A percentile compares a stretch with the other conserved stretches of the same genome.
These are phyloP conservation scores for Euphorbia corollata DNA, from an alignment of 441 rosid species.

Conservation along the genomic window DNA sequence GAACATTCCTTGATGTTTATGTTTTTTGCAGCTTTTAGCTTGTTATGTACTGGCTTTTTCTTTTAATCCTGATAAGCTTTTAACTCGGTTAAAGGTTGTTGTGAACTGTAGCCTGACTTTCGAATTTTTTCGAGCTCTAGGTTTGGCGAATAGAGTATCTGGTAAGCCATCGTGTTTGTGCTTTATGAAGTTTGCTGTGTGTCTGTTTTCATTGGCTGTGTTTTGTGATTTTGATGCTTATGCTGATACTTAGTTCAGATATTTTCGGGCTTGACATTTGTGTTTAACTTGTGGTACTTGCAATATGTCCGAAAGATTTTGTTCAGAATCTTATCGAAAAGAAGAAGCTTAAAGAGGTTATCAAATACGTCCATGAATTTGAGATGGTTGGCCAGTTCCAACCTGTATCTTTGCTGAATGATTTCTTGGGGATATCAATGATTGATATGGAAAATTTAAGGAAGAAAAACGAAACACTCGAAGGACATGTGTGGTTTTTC, in stretches of 20 bases:
- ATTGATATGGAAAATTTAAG: neutral
- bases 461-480: conserved; percentile 13
- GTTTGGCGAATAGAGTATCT: conserved; percentile 21
- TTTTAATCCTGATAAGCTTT: conserved; percentile 28
- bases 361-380: conserved; percentile 28
- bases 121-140: conserved; percentile 25
- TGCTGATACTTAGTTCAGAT: neutral
- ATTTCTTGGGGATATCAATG: conserved; percentile 17
- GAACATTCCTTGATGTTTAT: conserved; percentile 25
- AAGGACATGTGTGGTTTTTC: conserved; percentile 19
- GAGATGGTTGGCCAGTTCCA: conserved; percentile 26
- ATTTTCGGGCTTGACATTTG: neutral
- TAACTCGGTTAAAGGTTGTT: conserved; percentile 23
- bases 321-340: conserved; percentile 26
- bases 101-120: conserved; percentile 23
- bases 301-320: conserved; percentile 22
- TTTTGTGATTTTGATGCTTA: neutral
- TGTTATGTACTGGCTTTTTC: conserved; percentile 28
- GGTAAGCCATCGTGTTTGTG: conserved; percentile 19
- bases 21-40: conserved; percentile 37
- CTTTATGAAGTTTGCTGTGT: neutral
- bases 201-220: neutral
- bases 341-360: conserved; percentile 25
- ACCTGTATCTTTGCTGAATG: conserved; percentile 24
- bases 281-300: neutral